phyloP scores from a whole-genome alignment of 495 filamentous ascomycete species.

The Talaromyces borbonicus region DNA sequence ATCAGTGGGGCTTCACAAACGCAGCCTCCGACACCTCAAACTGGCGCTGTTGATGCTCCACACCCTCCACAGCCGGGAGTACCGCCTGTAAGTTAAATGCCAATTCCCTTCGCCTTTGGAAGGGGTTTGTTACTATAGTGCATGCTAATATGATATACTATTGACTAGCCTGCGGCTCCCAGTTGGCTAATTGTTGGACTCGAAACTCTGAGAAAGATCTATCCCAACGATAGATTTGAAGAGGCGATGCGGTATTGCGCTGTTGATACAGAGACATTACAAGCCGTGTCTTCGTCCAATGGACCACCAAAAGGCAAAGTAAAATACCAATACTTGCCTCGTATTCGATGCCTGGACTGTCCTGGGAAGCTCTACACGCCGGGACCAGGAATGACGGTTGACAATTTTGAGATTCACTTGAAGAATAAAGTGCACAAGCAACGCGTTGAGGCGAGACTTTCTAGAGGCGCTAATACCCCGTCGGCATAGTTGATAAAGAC shows the following conservation, averaged over 20 bases:
- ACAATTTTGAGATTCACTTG: constrained; percentile 88
- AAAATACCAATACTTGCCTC: constrained; percentile 68
- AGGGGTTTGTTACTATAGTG: constrained; percentile 10
- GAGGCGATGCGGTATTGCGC: constrained; percentile 77
- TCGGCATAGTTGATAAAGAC: not conserved
- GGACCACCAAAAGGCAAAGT: constrained; percentile 38
- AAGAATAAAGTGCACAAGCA: constrained; percentile 69
- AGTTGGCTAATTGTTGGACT: constrained; percentile 67
- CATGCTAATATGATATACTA: constrained; percentile 5
- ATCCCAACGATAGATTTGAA: constrained; percentile 75
- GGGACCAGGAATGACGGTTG: constrained; percentile 68
- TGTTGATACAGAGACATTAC: constrained; percentile 56
- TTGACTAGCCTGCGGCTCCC: constrained; percentile 60
- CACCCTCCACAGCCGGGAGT: constrained; percentile 46
- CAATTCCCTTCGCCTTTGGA: not conserved
- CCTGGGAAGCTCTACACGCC: constrained; percentile 89
- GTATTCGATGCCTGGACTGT: constrained; percentile 85
- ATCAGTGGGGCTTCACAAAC: constrained; percentile 17
- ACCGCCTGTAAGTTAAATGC: constrained; percentile 43
- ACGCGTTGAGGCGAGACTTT: constrained; percentile 51
- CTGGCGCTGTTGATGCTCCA: constrained; percentile 53
- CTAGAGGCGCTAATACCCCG: constrained; percentile 6
- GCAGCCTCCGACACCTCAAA: constrained; percentile 36
- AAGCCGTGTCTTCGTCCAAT: constrained; percentile 39
- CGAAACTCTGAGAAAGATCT: constrained; percentile 46